Evolutionary conservation across 2,329 filamentous ascomycete genomes (phyloP), one percentile per base, ranked within the genome.

Genomic region (Aspergillus fructus): DNA sequence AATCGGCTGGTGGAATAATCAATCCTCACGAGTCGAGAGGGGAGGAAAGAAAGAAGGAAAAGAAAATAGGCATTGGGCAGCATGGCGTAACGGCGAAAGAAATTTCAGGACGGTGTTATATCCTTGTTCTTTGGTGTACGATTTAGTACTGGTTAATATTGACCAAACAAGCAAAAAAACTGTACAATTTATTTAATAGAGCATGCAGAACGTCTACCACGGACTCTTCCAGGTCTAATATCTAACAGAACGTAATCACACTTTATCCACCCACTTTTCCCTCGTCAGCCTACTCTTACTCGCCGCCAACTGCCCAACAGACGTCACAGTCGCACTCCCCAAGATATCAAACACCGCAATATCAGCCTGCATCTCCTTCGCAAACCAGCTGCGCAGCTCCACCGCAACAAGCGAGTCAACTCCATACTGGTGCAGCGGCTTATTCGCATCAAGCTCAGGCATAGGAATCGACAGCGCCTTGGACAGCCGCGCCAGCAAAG

Each of bases 21-120:
- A 21, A 39, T 23, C 51, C 39, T 39, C 19, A 49, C 37, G 34
- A 40, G 33, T 40, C 33, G 37, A 42, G 52, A 53, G 43, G 21
- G 21, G 49, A 55, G 33, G 12, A 15, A 53, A 49, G 3, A 19
- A 19, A 19, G 19, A 19, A 19, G 19, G 37, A 48, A 58, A 53
- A 61, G 53, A 62, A 67, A 62, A 67, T 68, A 68, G 66, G 60
- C 60, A 66, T 59, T 67, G 68, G 71, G 69, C 68, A 73, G 71
- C 71, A 73, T 68, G 71, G 71, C 71, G 71, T 72, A 73, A 59
- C 55, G 71, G 71, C 70, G 69, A 71, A 65, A 68, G 64, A 68
- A 56, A 34, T 49, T 63, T 62, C 58, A 62, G 60, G 61, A 63
- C 60, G 61, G 56, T 61, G 61, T 61, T 55, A 56, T 53, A 24